A percentile compares a stretch with the other conserved stretches of the same genome.
Conservation (phyloP, 495 filamentous ascomycete species). For the Penicillium nucicola region DNA sequence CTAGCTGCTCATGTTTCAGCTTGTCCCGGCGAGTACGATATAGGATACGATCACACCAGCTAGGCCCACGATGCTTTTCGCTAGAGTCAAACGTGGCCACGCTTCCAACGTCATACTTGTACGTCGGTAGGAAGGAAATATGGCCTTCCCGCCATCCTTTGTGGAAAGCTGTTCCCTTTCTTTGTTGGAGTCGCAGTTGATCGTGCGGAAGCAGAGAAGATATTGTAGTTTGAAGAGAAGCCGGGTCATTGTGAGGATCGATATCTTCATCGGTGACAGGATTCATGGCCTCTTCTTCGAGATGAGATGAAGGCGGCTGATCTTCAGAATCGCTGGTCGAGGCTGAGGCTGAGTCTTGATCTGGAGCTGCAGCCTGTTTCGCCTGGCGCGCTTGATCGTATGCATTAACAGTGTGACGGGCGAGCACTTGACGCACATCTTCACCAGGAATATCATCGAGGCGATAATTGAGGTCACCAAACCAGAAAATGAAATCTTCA, state of each 20-base stretch:
- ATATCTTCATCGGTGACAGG: conserved; percentile 32
- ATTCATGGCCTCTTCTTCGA: conserved; percentile 3
- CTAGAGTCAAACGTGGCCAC: conserved; percentile 90
- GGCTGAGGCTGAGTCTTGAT: neutral
- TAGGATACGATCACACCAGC: conserved; percentile 97
- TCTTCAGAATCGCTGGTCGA: conserved; percentile 3
- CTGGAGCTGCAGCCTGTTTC: conserved; percentile 24
- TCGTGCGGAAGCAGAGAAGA: conserved; percentile 86
- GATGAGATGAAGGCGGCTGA: conserved; percentile 4
- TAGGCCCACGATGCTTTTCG: conserved; percentile 87
- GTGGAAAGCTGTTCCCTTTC: conserved; percentile 72
- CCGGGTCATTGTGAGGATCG: conserved; percentile 53
- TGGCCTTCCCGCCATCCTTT: conserved; percentile 89
- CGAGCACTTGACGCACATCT: conserved; percentile 82
- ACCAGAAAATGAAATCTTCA: conserved; percentile 93
- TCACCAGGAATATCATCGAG: conserved; percentile 84
- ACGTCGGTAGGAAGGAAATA: conserved; percentile 88
- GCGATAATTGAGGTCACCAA: conserved; percentile 95
- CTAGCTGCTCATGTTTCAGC: conserved; percentile 64
- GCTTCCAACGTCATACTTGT: conserved; percentile 95
- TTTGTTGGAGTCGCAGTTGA: conserved; percentile 74
- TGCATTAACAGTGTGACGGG: conserved; percentile 75
- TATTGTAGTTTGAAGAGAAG: conserved; percentile 78
- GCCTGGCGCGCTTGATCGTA: conserved; percentile 51
- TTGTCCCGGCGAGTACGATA: conserved; percentile 73